Evolutionary conservation across 2,329 filamentous ascomycete species (phyloP).

Genomic region (Ciborinia camelliae): DNA sequence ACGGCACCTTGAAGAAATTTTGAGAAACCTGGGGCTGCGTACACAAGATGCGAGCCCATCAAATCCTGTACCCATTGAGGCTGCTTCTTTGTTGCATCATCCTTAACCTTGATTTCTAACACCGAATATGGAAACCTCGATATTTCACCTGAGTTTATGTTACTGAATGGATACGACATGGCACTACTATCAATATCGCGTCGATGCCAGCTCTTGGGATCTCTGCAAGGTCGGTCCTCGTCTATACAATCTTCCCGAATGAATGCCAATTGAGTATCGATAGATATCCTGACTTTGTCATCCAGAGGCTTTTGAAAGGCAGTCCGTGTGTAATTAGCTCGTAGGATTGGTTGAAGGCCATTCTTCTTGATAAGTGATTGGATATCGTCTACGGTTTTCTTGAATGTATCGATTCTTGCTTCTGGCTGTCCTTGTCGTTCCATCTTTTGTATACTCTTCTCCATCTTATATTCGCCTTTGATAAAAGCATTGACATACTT

Average conservation of each 20-base stretch:
- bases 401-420: conserved; percentile 65
- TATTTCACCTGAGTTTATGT: conserved; percentile 87
- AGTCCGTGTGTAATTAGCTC: conserved; percentile 90
- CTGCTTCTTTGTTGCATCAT: conserved; percentile 61
- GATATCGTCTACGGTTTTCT: conserved; percentile 69
- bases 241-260: conserved; percentile 80
- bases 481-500: conserved; percentile 91
- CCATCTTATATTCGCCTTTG: conserved; percentile 82
- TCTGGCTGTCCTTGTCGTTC: conserved; percentile 68
- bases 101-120: conserved; percentile 86
- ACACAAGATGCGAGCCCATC: conserved; percentile 88
- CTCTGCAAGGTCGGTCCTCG: conserved; percentile 77
- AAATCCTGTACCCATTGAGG: conserved; percentile 87
- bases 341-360: conserved; percentile 76
- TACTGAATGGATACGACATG: conserved; percentile 83
- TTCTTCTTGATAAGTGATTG: conserved; percentile 76
- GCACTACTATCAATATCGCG: conserved; percentile 78
- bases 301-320: conserved; percentile 96
- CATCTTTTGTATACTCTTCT: conserved; percentile 86
- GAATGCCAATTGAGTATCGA: conserved; percentile 88
- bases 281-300: conserved; percentile 82
- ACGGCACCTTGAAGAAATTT: conserved; percentile 96
- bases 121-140: conserved; percentile 86
- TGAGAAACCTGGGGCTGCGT: conserved; percentile 84
- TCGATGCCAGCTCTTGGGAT: conserved; percentile 87